A percentile compares a stretch with the other conserved stretches of the same genome.
Evolutionary conservation across 257 asterid species (phyloP).

Genomic region (Fraxinus quadrangulata): DNA sequence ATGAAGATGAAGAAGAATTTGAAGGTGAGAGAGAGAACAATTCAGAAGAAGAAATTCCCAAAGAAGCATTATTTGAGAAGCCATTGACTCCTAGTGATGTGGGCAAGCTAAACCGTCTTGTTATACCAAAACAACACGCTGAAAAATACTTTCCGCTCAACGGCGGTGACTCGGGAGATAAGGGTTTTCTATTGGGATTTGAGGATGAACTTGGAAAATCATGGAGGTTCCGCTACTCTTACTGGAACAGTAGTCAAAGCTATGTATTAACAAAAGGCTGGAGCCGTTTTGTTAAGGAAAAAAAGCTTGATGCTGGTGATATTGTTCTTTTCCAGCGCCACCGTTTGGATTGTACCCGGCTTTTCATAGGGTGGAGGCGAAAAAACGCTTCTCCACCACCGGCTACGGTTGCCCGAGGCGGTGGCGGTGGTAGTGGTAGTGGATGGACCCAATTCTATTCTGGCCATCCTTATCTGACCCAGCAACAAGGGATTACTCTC

Average conservation of each 20-base stretch:
- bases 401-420: constrained; percentile 2
- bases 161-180: background rate
- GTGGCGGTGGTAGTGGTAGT: constrained; percentile 5
- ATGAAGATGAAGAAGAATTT: background rate
- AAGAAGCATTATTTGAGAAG: background rate
- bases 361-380: constrained; percentile 83
- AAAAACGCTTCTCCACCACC: constrained; percentile 30
- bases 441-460: constrained; percentile 27
- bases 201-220: background rate
- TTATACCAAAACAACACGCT: background rate
- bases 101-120: background rate
- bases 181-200: background rate
- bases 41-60: background rate
- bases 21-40: background rate
- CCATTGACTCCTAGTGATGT: background rate
- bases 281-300: background rate
- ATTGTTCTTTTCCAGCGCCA: constrained; percentile 64
- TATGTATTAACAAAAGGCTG: background rate
- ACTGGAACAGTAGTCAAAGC: background rate
- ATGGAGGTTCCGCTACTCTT: background rate
- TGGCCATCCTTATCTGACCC: constrained; percentile 51
- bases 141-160: background rate
- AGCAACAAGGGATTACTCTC: constrained; percentile 31
- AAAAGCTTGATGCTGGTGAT: background rate
- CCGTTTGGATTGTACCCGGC: constrained; percentile 51